Percentiles rank a stretch among this genome's conserved stretches.
Evolutionary conservation across 345 rosid genomes (phyloP).

Genomic region (Camelina hispida): DNA sequence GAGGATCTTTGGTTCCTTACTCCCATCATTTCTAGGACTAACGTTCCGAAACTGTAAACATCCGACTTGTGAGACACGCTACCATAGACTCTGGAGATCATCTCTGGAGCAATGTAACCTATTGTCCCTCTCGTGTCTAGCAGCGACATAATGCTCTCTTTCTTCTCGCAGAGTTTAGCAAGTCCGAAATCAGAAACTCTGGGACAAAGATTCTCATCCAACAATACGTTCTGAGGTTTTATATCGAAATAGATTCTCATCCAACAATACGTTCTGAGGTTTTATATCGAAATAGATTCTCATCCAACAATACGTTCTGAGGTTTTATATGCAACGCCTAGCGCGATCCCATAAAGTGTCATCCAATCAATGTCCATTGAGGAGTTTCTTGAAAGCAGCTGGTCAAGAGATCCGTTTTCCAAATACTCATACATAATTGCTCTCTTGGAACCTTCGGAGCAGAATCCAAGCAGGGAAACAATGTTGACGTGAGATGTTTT

Average conservation of each 20-base stretch:
- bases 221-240: no score
- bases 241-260: no score
- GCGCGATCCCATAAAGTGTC: conserved; percentile 30
- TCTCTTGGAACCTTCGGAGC: conserved; percentile 45
- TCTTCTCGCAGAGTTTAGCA: conserved; percentile 36
- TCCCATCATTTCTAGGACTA: conserved; percentile 39
- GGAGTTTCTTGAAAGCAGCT: conserved; percentile 7
- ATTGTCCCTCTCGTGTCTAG: conserved; percentile 49
- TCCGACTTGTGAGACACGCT: conserved; percentile 50
- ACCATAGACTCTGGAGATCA: conserved; percentile 46
- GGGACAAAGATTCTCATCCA: no score
- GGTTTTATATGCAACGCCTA: conserved; percentile 34
- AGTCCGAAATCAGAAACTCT: no score
- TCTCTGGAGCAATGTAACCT: conserved; percentile 58
- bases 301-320: no score
- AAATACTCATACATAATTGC: conserved; percentile 31
- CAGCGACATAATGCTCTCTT: conserved; percentile 46
- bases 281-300: no score
- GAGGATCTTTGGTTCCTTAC: conserved; percentile 27
- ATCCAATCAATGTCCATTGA: conserved; percentile 7
- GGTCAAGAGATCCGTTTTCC: conserved; percentile 45
- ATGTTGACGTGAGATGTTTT: conserved; percentile 56
- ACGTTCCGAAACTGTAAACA: conserved; percentile 52
- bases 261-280: no score
- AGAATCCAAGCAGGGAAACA: conserved; percentile 52